Percentiles rank a stretch among this genome's conserved stretches.
These are phyloP conservation scores for Priceomyces fermenticarens DNA, from an alignment of 805 yeast genomes.

Conservation along the genomic window DNA sequence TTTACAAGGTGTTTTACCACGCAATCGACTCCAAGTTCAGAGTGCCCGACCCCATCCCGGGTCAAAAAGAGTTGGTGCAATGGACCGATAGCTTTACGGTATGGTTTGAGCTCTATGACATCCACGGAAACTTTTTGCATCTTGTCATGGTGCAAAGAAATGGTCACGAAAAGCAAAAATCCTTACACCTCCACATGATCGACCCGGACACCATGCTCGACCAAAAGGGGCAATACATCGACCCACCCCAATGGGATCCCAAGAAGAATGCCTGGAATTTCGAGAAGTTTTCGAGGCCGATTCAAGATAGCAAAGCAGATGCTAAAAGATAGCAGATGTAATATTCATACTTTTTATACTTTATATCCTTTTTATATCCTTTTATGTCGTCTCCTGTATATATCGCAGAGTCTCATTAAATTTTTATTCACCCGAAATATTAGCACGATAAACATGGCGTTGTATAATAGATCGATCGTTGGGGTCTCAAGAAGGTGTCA, in stretches of 20 bases:
- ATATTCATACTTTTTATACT: neutral
- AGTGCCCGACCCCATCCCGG: conserved; percentile 21
- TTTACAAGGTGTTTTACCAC: conserved; percentile 17
- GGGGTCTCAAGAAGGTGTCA: neutral
- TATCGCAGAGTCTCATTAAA: neutral
- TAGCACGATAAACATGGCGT: too few species aligned
- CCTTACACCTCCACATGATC: conserved; percentile 18
- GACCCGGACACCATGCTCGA: conserved; percentile 32
- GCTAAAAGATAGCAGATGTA: too few species aligned
- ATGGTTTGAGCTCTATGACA: conserved; percentile 38
- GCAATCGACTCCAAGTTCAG: conserved; percentile 20
- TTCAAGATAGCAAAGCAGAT: too few species aligned
- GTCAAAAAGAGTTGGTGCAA: conserved; percentile 12
- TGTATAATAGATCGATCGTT: too few species aligned
- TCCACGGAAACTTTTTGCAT: conserved; percentile 26
- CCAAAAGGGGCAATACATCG: conserved; percentile 25
- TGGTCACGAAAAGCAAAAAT: conserved; percentile 12
- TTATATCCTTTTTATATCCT: neutral
- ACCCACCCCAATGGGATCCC: conserved; percentile 18
- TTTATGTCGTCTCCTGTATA: neutral
- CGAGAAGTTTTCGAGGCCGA: conserved; percentile 13
- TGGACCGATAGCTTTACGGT: conserved; percentile 31
- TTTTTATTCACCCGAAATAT: neutral
- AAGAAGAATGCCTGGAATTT: conserved; percentile 27
- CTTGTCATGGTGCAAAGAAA: conserved; percentile 23